Conservation (phyloP, 225 moss, liverwort and hornwort genomes). For the Asterella californica region DNA sequence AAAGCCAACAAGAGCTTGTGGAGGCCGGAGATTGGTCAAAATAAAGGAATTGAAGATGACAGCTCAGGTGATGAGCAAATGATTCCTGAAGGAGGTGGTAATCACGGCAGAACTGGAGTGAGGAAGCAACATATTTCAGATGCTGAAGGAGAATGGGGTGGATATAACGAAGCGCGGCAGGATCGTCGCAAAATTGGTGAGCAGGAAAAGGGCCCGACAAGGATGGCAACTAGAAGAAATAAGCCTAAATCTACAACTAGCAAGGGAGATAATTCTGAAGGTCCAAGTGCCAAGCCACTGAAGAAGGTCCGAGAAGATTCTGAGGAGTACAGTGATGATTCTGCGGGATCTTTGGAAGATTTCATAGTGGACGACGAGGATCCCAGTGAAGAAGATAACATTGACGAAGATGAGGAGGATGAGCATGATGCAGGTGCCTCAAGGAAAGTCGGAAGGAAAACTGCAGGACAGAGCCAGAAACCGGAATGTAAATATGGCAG, state of each 20-base stretch:
- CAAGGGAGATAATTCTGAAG: constrained; percentile 1
- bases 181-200: constrained; percentile 4
- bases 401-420: background rate
- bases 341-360: constrained; percentile 14
- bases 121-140: background rate
- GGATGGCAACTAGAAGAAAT: constrained; percentile 19
- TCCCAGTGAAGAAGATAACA: constrained; percentile 4
- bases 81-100: background rate
- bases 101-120: background rate
- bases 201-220: background rate
- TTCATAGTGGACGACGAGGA: constrained; percentile 27
- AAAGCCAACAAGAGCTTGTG: constrained; percentile 8
- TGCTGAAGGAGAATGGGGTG: constrained; percentile 31
- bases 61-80: background rate
- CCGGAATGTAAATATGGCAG: constrained; percentile 37
- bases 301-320: background rate
- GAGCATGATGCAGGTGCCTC: background rate
- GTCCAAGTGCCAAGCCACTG: background rate
- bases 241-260: background rate
- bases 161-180: constrained; percentile 22
- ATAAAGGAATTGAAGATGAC: constrained; percentile 4
- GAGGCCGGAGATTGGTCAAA: constrained; percentile 11
- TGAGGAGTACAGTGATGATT: constrained; percentile 13
- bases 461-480: constrained; percentile 6
- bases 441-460: background rate